Base-by-base conservation (phyloP, 192 early-diverging fungal species). In the Endogone sp. region DNA sequence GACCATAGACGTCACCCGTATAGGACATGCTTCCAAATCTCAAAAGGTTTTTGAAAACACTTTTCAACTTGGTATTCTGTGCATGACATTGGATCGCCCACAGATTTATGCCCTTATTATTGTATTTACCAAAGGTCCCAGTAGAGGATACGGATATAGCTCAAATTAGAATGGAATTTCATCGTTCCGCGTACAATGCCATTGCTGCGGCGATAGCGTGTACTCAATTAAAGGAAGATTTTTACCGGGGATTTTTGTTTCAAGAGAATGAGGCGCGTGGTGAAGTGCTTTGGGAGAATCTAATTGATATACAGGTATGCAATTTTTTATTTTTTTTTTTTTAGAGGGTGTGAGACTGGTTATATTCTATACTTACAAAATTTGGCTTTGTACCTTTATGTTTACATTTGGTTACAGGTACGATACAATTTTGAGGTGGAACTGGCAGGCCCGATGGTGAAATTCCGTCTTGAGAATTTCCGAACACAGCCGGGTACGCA, bases 241-340 rank as follows among this genome's bases (percentile, higher is more conserved):
- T 86, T 32, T 88, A 82, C 71, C 74, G 73, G 10, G 73, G 78
- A 10, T 89, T 90, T 63, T 68, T 90, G 11, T 90, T 92, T 74
- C 71, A 74, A 9, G 89, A 90, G 28, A 86, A 79, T 49, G 69
- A 73, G 25, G 67, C 74, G 22, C 74, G 84, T 64, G 73, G 77
- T 56, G 76, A 83, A 65, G 70, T 66, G 27, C 68, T 89, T 11
- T 90, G 89, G 89, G 80, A 82, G 32, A 87, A 88, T 56, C 85
- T 91, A 27, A 70, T 90, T 13, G 85, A 88, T 63, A 66, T 76
- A 10, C 65, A 60, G 3, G 79, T 60, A 60, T 28, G 59, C 6
- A 49, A 49, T 49, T 49, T 16, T 16, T 49, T 16, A 11, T 16
- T 49, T 1, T n/a, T n/a, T n/a, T n/a, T n/a, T n/a, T n/a, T n/a